Conservation (phyloP, 306 rosid species). For the Hylodesmum podocarpum region DNA sequence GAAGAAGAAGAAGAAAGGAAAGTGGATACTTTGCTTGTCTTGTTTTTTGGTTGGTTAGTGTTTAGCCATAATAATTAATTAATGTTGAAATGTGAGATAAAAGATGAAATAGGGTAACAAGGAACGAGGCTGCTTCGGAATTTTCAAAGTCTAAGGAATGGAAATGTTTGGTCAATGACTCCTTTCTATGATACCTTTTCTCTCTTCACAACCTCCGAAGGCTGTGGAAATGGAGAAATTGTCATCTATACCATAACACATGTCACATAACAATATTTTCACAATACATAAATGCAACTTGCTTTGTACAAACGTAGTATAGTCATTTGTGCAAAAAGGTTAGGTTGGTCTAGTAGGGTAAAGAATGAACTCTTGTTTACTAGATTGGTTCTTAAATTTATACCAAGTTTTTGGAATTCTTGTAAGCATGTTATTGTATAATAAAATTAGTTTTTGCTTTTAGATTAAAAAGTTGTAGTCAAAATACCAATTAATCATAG, state of each 20-base stretch:
- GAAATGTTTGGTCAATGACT: conserved; percentile 65
- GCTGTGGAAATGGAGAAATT: conserved; percentile 43
- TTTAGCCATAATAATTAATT: neutral
- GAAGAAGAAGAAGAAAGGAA: conserved; percentile 25
- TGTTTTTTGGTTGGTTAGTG: conserved; percentile 6
- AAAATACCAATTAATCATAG: no score
- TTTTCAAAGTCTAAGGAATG: conserved; percentile 61
- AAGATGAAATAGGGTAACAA: conserved; percentile 44
- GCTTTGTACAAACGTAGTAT: no score
- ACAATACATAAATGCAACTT: neutral
- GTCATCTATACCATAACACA: neutral
- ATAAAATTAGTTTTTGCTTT: no score
- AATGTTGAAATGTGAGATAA: conserved; percentile 35
- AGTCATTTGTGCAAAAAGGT: no score
- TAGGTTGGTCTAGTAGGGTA: no score
- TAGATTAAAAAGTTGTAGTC: no score
- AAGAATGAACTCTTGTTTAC: no score
- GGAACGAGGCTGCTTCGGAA: conserved; percentile 65
- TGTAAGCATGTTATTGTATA: no score
- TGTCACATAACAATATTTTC: neutral
- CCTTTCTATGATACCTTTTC: conserved; percentile 43
- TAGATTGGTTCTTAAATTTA: no score
- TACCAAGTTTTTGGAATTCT: no score
- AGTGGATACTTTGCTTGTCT: conserved; percentile 23
- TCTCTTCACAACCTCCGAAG: conserved; percentile 42